Percentiles rank a stretch among this genome's conserved stretches.
phyloP scores from a whole-genome alignment of 768 basidiomycete genomes.

The Suillus subalutaceus region DNA sequence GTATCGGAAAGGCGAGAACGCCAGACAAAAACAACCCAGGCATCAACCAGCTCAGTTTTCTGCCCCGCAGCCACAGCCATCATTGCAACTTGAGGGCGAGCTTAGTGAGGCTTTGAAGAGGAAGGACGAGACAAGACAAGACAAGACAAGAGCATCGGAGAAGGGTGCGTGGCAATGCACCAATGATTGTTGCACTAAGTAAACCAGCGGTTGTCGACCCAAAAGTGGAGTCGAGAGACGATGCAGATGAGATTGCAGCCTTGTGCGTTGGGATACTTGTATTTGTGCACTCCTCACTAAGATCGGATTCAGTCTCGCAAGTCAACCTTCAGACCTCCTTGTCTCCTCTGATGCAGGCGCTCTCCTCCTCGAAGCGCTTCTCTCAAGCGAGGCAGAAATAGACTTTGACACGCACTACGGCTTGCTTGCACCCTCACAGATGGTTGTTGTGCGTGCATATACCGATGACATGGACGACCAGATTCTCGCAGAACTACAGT shows the following conservation, averaged over 20 bases:
- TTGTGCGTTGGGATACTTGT: constrained; percentile 48
- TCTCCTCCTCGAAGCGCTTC: constrained; percentile 26
- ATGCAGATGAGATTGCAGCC: constrained; percentile 48
- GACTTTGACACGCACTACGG: constrained; percentile 84
- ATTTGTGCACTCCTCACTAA: background rate
- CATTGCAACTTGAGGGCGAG: constrained; percentile 34
- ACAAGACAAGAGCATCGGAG: constrained; percentile 53
- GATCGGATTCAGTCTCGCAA: constrained; percentile 19
- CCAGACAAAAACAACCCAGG: constrained; percentile 25
- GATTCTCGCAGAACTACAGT: constrained; percentile 82
- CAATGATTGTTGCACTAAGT: constrained; percentile 20
- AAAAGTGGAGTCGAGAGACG: constrained; percentile 21
- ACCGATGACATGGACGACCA: constrained; percentile 93
- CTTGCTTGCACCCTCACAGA: constrained; percentile 73
- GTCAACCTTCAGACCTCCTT: constrained; percentile 21
- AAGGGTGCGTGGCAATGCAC: constrained; percentile 75
- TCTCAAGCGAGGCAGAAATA: constrained; percentile 39
- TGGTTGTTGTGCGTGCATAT: constrained; percentile 84
- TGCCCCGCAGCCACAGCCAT: constrained; percentile 18
- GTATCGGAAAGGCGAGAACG: constrained; percentile 72
- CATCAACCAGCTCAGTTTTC: background rate
- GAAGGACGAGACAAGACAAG: constrained; percentile 69
- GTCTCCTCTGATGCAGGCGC: constrained; percentile 23
- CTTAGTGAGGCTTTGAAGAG: constrained; percentile 76
- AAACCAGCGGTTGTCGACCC: constrained; percentile 15